Percentiles rank a stretch among this genome's conserved stretches.
These are phyloP conservation scores for Herpetomonas tarakana DNA, from an alignment of 208 protist genomes.

Conservation along the genomic window DNA sequence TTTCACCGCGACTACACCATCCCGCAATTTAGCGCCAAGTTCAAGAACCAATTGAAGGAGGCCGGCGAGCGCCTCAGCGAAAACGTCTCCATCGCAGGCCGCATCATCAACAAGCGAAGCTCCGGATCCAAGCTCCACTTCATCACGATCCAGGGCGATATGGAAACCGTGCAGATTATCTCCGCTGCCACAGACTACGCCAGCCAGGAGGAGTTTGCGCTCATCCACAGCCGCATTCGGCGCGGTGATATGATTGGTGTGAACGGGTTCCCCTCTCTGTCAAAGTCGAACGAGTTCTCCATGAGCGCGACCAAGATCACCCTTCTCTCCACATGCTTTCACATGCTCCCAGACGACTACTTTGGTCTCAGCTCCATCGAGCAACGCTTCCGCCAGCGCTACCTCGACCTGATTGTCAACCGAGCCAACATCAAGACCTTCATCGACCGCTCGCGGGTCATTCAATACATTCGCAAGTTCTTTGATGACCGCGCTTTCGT, in stretches of 20 bases:
- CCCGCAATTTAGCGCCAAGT: slow-evolving; percentile 87
- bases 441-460: slow-evolving; percentile 91
- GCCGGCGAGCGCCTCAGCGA: slow-evolving; percentile 48
- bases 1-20: slow-evolving; percentile 89
- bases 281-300: slow-evolving; percentile 90
- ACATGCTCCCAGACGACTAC: slow-evolving; percentile 97
- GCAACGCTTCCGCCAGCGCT: slow-evolving; percentile 96
- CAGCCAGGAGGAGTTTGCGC: slow-evolving; percentile 68
- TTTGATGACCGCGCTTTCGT: slow-evolving; percentile 96
- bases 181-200: slow-evolving; percentile 60
- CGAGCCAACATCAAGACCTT: slow-evolving; percentile 94
- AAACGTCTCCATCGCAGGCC: slow-evolving; percentile 85
- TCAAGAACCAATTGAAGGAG: slow-evolving; percentile 43
- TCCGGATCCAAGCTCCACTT: slow-evolving; percentile 96
- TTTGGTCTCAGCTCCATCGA: slow-evolving; percentile 94
- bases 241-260: slow-evolving; percentile 99
- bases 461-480: slow-evolving; percentile 97
- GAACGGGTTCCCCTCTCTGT: slow-evolving; percentile 85
- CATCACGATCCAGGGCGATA: slow-evolving; percentile 94
- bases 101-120: slow-evolving; percentile 78
- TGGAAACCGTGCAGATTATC: slow-evolving; percentile 95
- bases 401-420: slow-evolving; percentile 99
- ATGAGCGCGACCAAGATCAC: slow-evolving; percentile 83
- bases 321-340: slow-evolving; percentile 97
- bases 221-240: slow-evolving; percentile 87